Percentiles rank a stretch among this genome's conserved stretches.
phyloP scores from a whole-genome alignment of 1,139 yeast genomes.

The Casaregolazyma suthepensis region DNA sequence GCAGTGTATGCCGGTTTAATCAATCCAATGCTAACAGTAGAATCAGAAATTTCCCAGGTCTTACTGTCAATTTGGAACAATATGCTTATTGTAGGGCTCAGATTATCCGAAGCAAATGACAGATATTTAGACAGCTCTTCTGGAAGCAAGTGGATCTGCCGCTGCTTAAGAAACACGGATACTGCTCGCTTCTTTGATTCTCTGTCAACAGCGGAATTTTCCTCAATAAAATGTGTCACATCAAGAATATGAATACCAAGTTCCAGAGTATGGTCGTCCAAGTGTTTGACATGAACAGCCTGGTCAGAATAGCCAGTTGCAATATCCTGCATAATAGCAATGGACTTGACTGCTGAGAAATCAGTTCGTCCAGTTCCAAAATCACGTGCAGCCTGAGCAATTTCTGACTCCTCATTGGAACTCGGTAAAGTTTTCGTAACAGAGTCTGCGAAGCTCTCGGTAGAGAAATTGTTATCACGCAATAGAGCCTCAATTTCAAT shows the following conservation, averaged over 20 bases:
- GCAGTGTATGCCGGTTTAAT: conserved; percentile 45
- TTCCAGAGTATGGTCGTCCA: conserved; percentile 56
- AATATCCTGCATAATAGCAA: conserved; percentile 45
- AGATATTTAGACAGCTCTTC: conserved; percentile 51
- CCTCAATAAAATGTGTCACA: conserved; percentile 61
- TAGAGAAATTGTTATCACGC: conserved; percentile 86
- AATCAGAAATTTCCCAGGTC: conserved; percentile 66
- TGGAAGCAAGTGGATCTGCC: conserved; percentile 64
- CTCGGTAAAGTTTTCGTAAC: conserved; percentile 38
- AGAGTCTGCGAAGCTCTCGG: conserved; percentile 64
- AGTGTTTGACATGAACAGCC: conserved; percentile 68
- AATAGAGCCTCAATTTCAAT: conserved; percentile 86
- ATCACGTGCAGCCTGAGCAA: conserved; percentile 32
- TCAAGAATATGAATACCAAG: conserved; percentile 78
- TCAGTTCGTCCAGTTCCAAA: conserved; percentile 42
- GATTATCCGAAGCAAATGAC: conserved; percentile 57
- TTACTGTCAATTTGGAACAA: conserved; percentile 74
- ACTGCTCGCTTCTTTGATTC: conserved; percentile 89
- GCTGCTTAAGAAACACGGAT: conserved; percentile 86
- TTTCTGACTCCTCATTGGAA: conserved; percentile 20
- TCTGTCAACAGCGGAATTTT: conserved; percentile 74
- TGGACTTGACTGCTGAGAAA: conserved; percentile 56
- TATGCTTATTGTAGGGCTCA: conserved; percentile 69
- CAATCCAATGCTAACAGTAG: conserved; percentile 70
- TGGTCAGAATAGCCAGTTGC: conserved; percentile 66